Conservation (phyloP, 2,329 filamentous ascomycete species). For the Nemania sp. region DNA sequence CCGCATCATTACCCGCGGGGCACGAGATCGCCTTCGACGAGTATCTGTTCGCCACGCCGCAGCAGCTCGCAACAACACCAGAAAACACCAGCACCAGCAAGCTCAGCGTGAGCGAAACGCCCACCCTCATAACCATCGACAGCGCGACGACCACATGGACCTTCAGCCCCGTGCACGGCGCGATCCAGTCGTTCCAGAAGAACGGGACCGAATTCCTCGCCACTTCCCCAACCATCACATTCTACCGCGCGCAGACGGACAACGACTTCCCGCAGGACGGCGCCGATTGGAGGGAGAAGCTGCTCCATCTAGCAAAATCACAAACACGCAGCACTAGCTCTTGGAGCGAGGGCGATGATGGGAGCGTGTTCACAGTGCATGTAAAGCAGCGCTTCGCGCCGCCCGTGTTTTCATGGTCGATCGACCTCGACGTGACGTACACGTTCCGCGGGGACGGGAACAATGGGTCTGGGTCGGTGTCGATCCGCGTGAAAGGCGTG, state of each 20-base stretch:
- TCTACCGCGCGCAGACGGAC: constrained; percentile 68
- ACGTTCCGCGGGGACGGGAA: constrained; percentile 52
- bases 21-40: constrained; percentile 39
- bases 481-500: constrained; percentile 52
- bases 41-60: constrained; percentile 28
- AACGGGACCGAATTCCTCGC: constrained; percentile 34
- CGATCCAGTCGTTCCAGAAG: constrained; percentile 34
- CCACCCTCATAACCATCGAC: constrained; percentile 32
- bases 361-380: constrained; percentile 43
- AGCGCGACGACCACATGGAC: constrained; percentile 34
- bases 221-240: constrained; percentile 30
- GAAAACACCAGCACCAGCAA: constrained; percentile 24
- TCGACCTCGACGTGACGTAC: constrained; percentile 57
- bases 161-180: constrained; percentile 33
- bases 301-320: constrained; percentile 21
- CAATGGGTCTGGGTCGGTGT: no score
- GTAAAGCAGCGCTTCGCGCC: constrained; percentile 60
- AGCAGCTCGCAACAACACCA: background rate
- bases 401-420: constrained; percentile 64
- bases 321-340: constrained; percentile 28
- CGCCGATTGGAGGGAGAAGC: constrained; percentile 52
- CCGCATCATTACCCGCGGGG: constrained; percentile 29
- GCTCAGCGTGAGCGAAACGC: constrained; percentile 30
- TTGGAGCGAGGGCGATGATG: constrained; percentile 35
- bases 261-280: constrained; percentile 63